A percentile compares a stretch with the other conserved stretches of the same genome.
Conservation (phyloP, 1,284 basidiomycete species). For the Somion occarium region DNA sequence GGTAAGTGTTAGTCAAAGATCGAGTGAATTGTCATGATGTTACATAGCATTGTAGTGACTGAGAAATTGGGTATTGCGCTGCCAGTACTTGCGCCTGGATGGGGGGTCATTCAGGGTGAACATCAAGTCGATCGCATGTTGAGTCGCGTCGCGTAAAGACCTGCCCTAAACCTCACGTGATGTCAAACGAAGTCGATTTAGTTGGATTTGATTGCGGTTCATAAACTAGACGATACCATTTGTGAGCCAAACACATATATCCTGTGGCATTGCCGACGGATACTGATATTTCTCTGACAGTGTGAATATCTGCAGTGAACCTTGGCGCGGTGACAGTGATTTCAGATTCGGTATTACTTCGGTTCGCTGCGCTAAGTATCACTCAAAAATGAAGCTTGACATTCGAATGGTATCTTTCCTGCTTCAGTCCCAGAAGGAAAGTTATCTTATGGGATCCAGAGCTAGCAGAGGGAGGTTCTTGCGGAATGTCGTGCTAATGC, state of each 20-base stretch:
- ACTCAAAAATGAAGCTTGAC: neutral
- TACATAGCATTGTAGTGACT: too few species aligned
- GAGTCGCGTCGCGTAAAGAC: neutral
- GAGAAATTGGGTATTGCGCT: too few species aligned
- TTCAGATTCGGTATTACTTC: neutral
- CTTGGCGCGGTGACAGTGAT: neutral
- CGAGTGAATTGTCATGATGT: too few species aligned
- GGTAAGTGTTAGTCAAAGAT: too few species aligned
- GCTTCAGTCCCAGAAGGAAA: neutral
- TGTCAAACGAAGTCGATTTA: neutral
- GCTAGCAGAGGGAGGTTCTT: neutral
- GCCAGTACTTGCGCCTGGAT: too few species aligned
- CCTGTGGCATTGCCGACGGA: neutral
- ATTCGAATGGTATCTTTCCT: neutral
- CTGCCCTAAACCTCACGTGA: slow-evolving; percentile 6
- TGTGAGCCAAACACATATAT: too few species aligned
- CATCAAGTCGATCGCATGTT: too few species aligned
- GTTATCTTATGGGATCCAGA: neutral
- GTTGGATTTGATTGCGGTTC: too few species aligned
- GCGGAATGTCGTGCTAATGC: neutral
- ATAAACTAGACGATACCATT: too few species aligned
- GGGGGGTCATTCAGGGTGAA: too few species aligned
- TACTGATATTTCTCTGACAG: neutral
- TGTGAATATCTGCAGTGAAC: too few species aligned
- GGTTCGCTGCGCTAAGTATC: neutral